Base-by-base conservation (phyloP, 1,139 yeast species). In the Scheffersomyces quercinus region DNA sequence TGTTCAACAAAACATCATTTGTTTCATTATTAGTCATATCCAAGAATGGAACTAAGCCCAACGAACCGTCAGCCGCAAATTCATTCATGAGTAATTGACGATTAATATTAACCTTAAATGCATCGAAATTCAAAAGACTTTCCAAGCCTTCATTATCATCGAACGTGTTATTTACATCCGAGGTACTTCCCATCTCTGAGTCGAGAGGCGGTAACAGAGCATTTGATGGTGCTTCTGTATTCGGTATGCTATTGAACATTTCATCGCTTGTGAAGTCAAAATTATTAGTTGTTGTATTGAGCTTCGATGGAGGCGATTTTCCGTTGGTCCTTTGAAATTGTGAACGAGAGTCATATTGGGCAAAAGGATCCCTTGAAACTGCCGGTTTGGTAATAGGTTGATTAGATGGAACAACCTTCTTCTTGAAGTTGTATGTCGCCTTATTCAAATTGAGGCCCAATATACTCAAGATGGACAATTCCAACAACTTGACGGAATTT, bases 61-160 rank as follows among this genome's bases (percentile, higher is more conserved):
- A 62, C 0, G 88, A 82, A 0, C 87, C 87, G 64, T 82, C 88
- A 11, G 85, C 85, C 10, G 82, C 85, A 62, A 82, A 82, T 49
- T 81, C 85, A 49, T 70, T 70, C 52, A 73, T 60, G 59, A 73
- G 59, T 53, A 62, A 50, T 55, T 77, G 59, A 53, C 70, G 66
- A 42, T 60, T 62, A 33, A 67, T 50, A 46, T 65, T 64, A 35
- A 66, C 65, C 38, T 70, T 68, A 50, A 67, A 73, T 4, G 77
- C 78, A 49, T 73, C 78, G 51, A 72, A 72, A 41, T 64, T 63
- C 16, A 73, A 56, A 3, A 71, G 53, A 24, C 54, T 60, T 28
- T 68, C 73, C 14, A 67, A 39, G 1, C 46, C 49, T 8, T 45
- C 46, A 12, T 41, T 44, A 8, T 40, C 40, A 11, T 46, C 45